phyloP scores from a whole-genome alignment of 768 basidiomycete species.

The Plicaturopsis crispa region DNA sequence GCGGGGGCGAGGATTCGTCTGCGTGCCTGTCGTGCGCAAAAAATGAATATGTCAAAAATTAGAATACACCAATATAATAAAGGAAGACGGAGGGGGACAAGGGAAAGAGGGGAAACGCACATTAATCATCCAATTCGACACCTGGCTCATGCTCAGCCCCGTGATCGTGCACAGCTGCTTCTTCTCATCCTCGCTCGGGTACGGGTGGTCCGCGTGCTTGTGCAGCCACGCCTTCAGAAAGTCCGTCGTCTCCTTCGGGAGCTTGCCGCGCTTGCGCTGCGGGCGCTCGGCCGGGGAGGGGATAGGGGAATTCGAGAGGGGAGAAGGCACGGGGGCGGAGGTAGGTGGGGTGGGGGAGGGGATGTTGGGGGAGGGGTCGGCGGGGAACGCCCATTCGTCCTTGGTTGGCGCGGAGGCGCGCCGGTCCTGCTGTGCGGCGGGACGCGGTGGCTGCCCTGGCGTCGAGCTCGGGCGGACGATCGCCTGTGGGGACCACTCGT shows the following conservation, averaged over 20 bases:
- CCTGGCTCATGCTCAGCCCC: constrained; percentile 82
- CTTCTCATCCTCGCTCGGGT: constrained; percentile 87
- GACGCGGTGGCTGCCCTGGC: no score
- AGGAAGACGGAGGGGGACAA: constrained; percentile 10
- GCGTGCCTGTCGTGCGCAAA: constrained; percentile 45
- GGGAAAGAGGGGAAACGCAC: constrained; percentile 34
- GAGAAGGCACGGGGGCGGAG: constrained; percentile 42
- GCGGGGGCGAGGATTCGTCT: constrained; percentile 80
- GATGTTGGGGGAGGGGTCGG: constrained; percentile 26
- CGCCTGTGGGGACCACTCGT: constrained; percentile 52
- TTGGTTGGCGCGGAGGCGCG: constrained; percentile 25
- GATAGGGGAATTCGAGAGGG: constrained; percentile 44
- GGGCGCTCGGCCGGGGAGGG: constrained; percentile 69
- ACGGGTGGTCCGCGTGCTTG: constrained; percentile 83
- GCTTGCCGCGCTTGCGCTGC: constrained; percentile 77
- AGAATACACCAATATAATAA: constrained; percentile 12
- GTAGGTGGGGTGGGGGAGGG: constrained; percentile 25
- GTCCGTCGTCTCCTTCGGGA: constrained; percentile 87
- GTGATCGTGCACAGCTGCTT: constrained; percentile 83
- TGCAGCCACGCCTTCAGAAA: constrained; percentile 86
- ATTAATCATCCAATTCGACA: constrained; percentile 94
- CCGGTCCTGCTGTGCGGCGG: neutral
- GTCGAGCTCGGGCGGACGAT: constrained; percentile 68
- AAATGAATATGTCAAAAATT: constrained; percentile 5
- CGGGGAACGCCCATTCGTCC: constrained; percentile 32